Evolutionary conservation across 2,329 filamentous ascomycete species (phyloP).

Genomic region (Colletotrichum shisoi): DNA sequence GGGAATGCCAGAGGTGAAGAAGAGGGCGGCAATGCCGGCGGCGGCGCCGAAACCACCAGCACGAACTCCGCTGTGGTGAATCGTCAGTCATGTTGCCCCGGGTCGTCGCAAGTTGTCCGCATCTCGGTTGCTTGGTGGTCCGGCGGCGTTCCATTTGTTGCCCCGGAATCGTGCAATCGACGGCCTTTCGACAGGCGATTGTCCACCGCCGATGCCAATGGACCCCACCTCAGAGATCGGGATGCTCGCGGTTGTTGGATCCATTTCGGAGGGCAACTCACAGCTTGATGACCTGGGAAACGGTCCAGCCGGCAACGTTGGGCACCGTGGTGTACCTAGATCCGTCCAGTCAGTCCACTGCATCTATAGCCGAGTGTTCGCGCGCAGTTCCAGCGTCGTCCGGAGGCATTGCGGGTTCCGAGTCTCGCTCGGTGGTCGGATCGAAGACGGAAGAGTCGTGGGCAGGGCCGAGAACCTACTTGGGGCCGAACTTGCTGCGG

Average conservation of each 20-base stretch:
- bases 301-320: slow-evolving; percentile 62
- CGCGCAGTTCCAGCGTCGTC: not conserved
- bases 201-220: too few relatives aligned
- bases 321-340: slow-evolving; percentile 67
- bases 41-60: slow-evolving; percentile 65
- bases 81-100: slow-evolving; percentile 1
- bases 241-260: not conserved
- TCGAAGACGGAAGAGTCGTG: not conserved
- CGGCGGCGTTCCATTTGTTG: not conserved
- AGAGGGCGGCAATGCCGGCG: slow-evolving; percentile 65
- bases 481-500: slow-evolving; percentile 68
- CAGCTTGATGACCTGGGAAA: slow-evolving; percentile 58
- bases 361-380: not conserved
- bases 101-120: not conserved
- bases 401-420: not conserved
- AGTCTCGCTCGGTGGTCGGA: not conserved
- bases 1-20: slow-evolving; percentile 69
- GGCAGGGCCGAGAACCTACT: slow-evolving; percentile 56
- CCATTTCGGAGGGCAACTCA: slow-evolving; percentile 52
- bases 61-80: slow-evolving; percentile 57
- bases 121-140: not conserved
- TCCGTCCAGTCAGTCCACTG: slow-evolving; percentile 44
- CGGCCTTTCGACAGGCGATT: not conserved
- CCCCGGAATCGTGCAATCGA: not conserved
- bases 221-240: not conserved